Base-by-base conservation (phyloP, 1,139 yeast genomes). In the Meyerozyma smithsonii region DNA sequence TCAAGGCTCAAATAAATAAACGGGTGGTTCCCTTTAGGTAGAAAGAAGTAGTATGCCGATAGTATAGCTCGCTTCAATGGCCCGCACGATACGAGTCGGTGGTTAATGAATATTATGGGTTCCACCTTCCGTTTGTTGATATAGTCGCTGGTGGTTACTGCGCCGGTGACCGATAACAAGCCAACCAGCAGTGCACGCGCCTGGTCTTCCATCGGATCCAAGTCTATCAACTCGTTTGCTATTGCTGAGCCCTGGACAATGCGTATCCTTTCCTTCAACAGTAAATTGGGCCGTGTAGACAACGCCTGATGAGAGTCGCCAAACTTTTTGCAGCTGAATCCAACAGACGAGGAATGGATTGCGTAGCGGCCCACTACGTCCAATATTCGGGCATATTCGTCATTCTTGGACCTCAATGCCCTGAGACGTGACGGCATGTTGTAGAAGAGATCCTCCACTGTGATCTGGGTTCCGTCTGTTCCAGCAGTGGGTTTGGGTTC, bases 361-460 rank as follows among this genome's bases (percentile, higher is more conserved):
- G 96, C 84, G 54, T 94, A 94, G 38, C 87, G 71, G 2, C 92
- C 89, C 1, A 87, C 79, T 2, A 92, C 88, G 48, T 92, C 97
- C 35, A 92, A 59, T 5, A 92, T 83, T 50, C 77, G 79, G 11
- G 79, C 61, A 53, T 80, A 84, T 55, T 92, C 98, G 16, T 88
- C 97, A 46, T 72, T 72, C 19, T 83, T 72, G 0, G 86, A 74
- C 44, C 73, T 71, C 40, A 90, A 62, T 0, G 95, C 76, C 38
- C 83, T 69, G 30, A 83, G 60, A 40, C 98, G 72, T 0, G 95
- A 77, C 0, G 96, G 95, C 20, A 84, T 77, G 54, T 92, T 94
- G 62, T 84, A 94, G 55, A 94, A 94, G 43, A 94, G 66, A 56
- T 92, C 96, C 55, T 89, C 97, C 5, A 89, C 95, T 0, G 75